These are phyloP conservation scores for Podospora bellae-mahoneyi DNA, from an alignment of 495 filamentous ascomycete species.

Conservation along the genomic window DNA sequence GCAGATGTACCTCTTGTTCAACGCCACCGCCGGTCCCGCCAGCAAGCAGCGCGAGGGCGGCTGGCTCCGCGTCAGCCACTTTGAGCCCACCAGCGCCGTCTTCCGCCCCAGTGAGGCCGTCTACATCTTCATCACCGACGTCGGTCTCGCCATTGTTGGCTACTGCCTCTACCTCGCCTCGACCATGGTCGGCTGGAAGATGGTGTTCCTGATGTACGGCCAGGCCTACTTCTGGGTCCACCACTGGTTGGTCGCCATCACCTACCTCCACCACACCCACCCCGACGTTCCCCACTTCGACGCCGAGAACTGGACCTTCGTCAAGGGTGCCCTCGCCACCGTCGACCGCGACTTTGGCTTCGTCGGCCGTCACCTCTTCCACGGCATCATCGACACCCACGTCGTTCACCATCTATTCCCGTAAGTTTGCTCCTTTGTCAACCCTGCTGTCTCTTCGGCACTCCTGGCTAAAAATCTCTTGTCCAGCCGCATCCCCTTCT, in stretches of 20 bases:
- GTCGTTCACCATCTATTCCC: slow-evolving; percentile 83
- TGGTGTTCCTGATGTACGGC: slow-evolving; percentile 84
- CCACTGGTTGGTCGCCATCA: slow-evolving; percentile 89
- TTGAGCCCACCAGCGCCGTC: slow-evolving; percentile 80
- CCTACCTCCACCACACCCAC: slow-evolving; percentile 88
- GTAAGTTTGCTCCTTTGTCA: slow-evolving; percentile 20
- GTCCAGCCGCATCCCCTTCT: slow-evolving; percentile 73
- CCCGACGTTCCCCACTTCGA: slow-evolving; percentile 77
- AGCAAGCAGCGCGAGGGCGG: slow-evolving; percentile 75
- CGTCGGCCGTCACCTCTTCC: slow-evolving; percentile 77
- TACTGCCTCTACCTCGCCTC: slow-evolving; percentile 53
- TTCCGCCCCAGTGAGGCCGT: slow-evolving; percentile 88
- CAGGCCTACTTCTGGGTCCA: slow-evolving; percentile 96
- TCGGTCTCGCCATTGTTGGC: slow-evolving; percentile 64
- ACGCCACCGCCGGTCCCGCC: slow-evolving; percentile 87
- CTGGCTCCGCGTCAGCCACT: slow-evolving; percentile 85
- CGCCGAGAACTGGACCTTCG: slow-evolving; percentile 73
- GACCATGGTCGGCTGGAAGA: slow-evolving; percentile 74
- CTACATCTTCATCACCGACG: slow-evolving; percentile 76
- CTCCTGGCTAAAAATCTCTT: not conserved
- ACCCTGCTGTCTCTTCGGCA: not conserved
- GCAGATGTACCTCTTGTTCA: slow-evolving; percentile 78
- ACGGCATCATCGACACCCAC: slow-evolving; percentile 88
- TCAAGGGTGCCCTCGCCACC: slow-evolving; percentile 80
- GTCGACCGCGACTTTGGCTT: slow-evolving; percentile 88